Conservation (phyloP, 371 early-diverging fungal genomes). For the Aphelidium insulamus region DNA sequence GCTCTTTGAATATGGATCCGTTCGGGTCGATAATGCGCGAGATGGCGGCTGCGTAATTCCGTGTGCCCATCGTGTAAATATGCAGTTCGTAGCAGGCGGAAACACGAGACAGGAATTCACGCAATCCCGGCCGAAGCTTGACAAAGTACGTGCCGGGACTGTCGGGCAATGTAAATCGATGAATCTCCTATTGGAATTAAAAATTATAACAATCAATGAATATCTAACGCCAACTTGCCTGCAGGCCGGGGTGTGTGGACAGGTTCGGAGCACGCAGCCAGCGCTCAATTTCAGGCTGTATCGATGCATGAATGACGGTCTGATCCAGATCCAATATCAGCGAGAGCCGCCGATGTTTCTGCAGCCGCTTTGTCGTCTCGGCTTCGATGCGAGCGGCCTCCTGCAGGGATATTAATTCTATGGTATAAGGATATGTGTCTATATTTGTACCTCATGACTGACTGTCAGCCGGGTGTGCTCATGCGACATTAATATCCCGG, state of each 20-base stretch:
- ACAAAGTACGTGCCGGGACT: conserved; percentile 47
- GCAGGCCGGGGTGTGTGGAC: background rate
- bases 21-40: conserved; percentile 74
- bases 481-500: conserved; percentile 46
- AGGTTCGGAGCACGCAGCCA: conserved; percentile 39
- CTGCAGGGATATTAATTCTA: conserved; percentile 9
- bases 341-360: conserved; percentile 47
- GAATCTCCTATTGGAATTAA: conserved; percentile 51
- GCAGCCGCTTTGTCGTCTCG: conserved; percentile 38
- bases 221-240: background rate
- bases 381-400: conserved; percentile 57
- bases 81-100: conserved; percentile 72
- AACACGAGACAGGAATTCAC: conserved; percentile 47
- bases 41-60: conserved; percentile 80
- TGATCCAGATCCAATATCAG: conserved; percentile 97
- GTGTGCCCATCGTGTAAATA: conserved; percentile 97
- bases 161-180: conserved; percentile 45
- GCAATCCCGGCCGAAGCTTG: conserved; percentile 65
- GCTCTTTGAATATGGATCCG: conserved; percentile 48
- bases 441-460: conserved; percentile 19
- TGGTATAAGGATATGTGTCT: conserved; percentile 1
- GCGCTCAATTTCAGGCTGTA: conserved; percentile 47
- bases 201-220: no score
- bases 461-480: conserved; percentile 46
- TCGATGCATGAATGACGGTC: conserved; percentile 93